Evolutionary conservation across 176 grass and related monocot species (phyloP).

Genomic region (Bromus sterilis): DNA sequence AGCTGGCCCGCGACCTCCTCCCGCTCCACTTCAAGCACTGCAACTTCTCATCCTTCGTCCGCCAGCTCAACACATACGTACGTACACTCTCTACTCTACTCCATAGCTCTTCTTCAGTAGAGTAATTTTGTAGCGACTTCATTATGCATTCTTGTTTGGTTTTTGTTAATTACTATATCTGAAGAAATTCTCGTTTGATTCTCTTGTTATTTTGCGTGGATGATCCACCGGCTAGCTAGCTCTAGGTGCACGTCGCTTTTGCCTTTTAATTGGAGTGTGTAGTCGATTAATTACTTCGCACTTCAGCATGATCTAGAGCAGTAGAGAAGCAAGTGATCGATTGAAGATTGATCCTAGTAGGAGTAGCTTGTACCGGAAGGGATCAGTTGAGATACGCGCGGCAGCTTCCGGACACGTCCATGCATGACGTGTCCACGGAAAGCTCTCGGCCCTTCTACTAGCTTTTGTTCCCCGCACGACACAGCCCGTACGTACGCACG

Average conservation of each 20-base stretch:
- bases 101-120: not conserved
- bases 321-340: not conserved
- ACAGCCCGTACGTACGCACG: not conserved
- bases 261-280: not conserved
- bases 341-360: not conserved
- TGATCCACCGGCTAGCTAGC: not conserved
- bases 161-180: no score
- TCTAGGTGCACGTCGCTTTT: not conserved
- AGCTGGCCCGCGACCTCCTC: conserved; percentile 83
- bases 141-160: no score
- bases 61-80: conserved; percentile 97
- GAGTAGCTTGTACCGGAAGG: not conserved
- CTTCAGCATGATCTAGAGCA: not conserved
- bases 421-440: not conserved
- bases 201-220: no score
- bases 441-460: not conserved
- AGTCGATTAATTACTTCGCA: not conserved
- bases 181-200: no score
- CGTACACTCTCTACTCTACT: not conserved
- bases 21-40: conserved; percentile 97
- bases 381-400: not conserved
- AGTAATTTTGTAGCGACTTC: no score
- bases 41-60: conserved; percentile 96
- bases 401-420: not conserved
- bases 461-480: not conserved